These are phyloP conservation scores for Saturnispora mendoncae DNA, from an alignment of 805 yeast species.

Conservation along the genomic window DNA sequence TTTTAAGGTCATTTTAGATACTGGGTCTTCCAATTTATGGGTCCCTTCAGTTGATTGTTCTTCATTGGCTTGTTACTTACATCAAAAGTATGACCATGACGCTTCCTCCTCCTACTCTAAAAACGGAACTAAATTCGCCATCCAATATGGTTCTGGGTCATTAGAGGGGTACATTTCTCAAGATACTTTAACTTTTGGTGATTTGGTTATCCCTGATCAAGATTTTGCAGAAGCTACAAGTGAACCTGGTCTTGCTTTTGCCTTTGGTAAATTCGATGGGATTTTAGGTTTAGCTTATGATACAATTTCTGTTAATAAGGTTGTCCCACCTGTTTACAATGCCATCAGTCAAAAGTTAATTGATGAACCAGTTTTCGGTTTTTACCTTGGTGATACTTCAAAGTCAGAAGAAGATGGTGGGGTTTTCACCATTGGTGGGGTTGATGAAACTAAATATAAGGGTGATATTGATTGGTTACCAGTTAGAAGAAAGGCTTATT, in stretches of 20 bases:
- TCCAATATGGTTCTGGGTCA: constrained; percentile 89
- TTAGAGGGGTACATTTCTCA: constrained; percentile 88
- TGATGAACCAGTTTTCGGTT: constrained; percentile 80
- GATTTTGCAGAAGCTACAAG: constrained; percentile 95
- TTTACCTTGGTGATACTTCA: constrained; percentile 75
- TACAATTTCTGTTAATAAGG: constrained; percentile 77
- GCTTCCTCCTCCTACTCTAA: constrained; percentile 75
- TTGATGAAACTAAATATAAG: constrained; percentile 61
- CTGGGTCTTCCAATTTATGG: constrained; percentile 97
- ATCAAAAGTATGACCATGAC: constrained; percentile 80
- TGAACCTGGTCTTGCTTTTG: constrained; percentile 97
- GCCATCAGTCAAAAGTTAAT: constrained; percentile 76
- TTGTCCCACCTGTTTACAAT: constrained; percentile 90
- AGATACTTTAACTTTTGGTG: constrained; percentile 76
- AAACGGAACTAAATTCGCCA: constrained; percentile 79
- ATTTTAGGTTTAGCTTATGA: constrained; percentile 92
- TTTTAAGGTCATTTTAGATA: constrained; percentile 90
- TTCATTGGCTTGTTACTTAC: constrained; percentile 92
- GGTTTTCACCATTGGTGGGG: constrained; percentile 91
- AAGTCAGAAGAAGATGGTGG: constrained; percentile 70
- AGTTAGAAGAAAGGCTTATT: constrained; percentile 97
- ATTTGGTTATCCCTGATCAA: constrained; percentile 74
- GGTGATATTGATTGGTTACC: constrained; percentile 95
- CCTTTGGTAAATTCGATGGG: constrained; percentile 98
- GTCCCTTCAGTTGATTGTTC: constrained; percentile 85